Conservation (phyloP, 257 asterid genomes). For the Haberlea rhodopensis region DNA sequence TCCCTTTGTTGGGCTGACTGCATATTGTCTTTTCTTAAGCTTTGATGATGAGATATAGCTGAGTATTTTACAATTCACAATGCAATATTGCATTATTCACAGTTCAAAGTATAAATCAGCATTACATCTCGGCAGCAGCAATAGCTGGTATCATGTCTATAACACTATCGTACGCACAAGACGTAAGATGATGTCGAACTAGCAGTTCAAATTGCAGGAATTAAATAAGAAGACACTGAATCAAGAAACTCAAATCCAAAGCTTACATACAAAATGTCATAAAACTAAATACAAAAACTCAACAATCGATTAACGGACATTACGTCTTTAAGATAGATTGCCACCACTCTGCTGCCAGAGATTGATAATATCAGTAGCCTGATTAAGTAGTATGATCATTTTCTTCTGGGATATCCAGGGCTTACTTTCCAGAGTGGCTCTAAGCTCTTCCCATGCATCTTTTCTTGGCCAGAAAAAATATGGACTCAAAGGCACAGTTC, state of each 20-base stretch:
- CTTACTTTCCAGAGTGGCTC: not conserved
- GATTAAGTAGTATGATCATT: constrained; percentile 59
- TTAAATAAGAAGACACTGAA: not conserved
- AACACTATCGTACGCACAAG: not conserved
- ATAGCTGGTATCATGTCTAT: too few relatives aligned
- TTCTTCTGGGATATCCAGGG: constrained; percentile 50
- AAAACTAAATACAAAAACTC: not conserved
- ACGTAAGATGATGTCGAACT: not conserved
- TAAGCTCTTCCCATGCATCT: not conserved
- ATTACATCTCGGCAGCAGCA: too few relatives aligned
- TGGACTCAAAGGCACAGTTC: constrained; percentile 33
- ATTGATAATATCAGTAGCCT: constrained; percentile 61
- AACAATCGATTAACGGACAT: not conserved
- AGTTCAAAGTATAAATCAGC: not conserved
- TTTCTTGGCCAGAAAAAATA: not conserved
- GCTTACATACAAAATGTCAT: not conserved
- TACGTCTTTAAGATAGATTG: constrained; percentile 32
- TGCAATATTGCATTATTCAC: too few relatives aligned
- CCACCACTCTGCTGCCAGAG: constrained; percentile 70
- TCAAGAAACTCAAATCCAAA: not conserved
- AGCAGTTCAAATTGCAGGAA: not conserved
- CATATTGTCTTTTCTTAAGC: constrained; percentile 68
- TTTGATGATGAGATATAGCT: constrained; percentile 38
- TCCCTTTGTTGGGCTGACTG: constrained; percentile 71
- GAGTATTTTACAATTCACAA: constrained; percentile 5